Percentiles rank a stretch among this genome's conserved stretches.
phyloP scores from a whole-genome alignment of 768 basidiomycete genomes.

The Tricholoma sp. region DNA sequence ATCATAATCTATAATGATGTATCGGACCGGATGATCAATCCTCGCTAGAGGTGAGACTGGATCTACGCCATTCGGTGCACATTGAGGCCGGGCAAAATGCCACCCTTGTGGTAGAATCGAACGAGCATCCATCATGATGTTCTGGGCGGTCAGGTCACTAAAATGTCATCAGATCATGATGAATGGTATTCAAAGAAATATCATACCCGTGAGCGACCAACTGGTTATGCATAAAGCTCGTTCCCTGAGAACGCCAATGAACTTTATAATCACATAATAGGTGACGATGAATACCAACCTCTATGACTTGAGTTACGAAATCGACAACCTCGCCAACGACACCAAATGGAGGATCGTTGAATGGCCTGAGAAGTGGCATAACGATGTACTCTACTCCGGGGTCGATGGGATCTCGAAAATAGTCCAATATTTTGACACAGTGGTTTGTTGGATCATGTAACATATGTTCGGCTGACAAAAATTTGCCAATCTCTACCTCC shows the following conservation, averaged over 20 bases:
- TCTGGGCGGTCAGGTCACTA: slow-evolving; percentile 27
- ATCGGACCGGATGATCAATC: slow-evolving; percentile 30
- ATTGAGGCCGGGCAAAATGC: slow-evolving; percentile 28
- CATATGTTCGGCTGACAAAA: neutral
- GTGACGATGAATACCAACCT: neutral
- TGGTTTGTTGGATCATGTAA: slow-evolving; percentile 9
- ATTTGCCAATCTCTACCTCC: slow-evolving; percentile 4
- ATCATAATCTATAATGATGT: slow-evolving; percentile 35
- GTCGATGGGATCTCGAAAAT: slow-evolving; percentile 12
- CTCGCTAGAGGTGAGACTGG: slow-evolving; percentile 23
- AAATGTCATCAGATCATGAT: neutral
- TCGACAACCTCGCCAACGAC: slow-evolving; percentile 25
- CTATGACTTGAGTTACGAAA: slow-evolving; percentile 25
- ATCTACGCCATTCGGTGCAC: slow-evolving; percentile 25
- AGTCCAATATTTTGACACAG: slow-evolving; percentile 16
- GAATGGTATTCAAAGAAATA: neutral
- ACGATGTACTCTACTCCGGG: slow-evolving; percentile 17
- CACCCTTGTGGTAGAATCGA: slow-evolving; percentile 27
- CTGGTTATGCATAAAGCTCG: slow-evolving; percentile 27
- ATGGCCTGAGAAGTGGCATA: slow-evolving; percentile 33
- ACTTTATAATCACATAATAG: too few species aligned
- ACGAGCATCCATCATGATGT: slow-evolving; percentile 35
- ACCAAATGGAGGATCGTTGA: slow-evolving; percentile 29
- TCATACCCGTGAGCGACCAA: slow-evolving; percentile 27
- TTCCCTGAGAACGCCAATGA: slow-evolving; percentile 14